These are phyloP conservation scores for Diophrys appendiculata DNA, from an alignment of 73 alveolate species.

Conservation along the genomic window DNA sequence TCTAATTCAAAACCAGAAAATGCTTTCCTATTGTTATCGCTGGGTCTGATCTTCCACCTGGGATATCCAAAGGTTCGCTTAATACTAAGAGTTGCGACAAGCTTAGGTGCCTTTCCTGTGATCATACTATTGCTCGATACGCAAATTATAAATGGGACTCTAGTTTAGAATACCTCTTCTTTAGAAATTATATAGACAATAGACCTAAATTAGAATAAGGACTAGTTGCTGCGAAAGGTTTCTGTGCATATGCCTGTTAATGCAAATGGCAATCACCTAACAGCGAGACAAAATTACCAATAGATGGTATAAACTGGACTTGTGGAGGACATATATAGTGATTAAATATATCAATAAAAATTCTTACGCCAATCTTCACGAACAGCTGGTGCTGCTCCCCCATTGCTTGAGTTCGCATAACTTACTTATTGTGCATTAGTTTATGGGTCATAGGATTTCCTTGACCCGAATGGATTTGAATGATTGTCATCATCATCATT, in stretches of 20 bases:
- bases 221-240: neutral
- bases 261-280: neutral
- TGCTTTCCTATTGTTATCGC: slow-evolving; percentile 7
- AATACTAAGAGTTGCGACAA: neutral
- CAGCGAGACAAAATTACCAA: neutral
- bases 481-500: no score
- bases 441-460: no score
- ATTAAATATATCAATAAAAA: no score
- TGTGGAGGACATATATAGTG: slow-evolving; percentile 11
- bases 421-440: no score
- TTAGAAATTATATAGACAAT: neutral
- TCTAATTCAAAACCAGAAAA: neutral
- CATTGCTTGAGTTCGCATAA: no score
- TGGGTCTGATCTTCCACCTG: neutral
- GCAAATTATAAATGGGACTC: neutral
- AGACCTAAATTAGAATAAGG: neutral
- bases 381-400: no score
- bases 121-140: neutral
- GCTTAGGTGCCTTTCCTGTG: neutral
- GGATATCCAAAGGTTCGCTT: neutral
- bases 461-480: no score
- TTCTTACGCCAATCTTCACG: no score
- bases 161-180: slow-evolving; percentile 6
- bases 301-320: neutral
- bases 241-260: slow-evolving; percentile 2